These are phyloP conservation scores for Neurospora discreta DNA, from an alignment of 495 filamentous ascomycete species.

Conservation along the genomic window DNA sequence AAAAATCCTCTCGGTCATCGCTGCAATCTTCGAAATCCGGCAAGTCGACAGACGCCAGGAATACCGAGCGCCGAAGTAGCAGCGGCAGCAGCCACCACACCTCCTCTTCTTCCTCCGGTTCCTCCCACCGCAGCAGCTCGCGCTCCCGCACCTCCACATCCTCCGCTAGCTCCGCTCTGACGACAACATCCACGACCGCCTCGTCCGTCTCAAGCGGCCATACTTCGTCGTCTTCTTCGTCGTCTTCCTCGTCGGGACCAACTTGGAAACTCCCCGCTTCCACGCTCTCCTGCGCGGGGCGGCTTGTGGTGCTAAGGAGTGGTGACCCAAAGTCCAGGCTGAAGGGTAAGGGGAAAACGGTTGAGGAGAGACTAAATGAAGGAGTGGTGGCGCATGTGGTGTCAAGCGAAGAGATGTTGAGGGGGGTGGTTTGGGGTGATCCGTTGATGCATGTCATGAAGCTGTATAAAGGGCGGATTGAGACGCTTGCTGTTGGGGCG, in stretches of 20 bases:
- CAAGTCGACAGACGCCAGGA: constrained; percentile 8
- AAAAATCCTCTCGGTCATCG: constrained; percentile 16
- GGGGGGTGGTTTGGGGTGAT: constrained; percentile 64
- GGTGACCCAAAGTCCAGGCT: constrained; percentile 21
- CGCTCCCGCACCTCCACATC: background rate
- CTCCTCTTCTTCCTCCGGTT: background rate
- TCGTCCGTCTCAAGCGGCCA: background rate
- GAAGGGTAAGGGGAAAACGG: constrained; percentile 25
- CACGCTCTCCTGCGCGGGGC: constrained; percentile 54
- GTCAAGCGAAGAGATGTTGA: constrained; percentile 48
- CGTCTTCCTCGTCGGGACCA: constrained; percentile 8
- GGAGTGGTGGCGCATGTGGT: constrained; percentile 50
- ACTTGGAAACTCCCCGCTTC: constrained; percentile 53
- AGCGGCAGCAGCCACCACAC: background rate
- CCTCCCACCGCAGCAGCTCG: background rate
- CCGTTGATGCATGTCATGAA: constrained; percentile 70
- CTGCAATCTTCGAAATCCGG: constrained; percentile 19
- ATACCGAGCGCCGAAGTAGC: constrained; percentile 7
- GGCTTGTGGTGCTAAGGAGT: constrained; percentile 51
- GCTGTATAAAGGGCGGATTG: constrained; percentile 57
- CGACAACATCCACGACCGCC: background rate
- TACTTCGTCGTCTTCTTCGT: background rate
- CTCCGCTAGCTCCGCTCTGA: background rate
- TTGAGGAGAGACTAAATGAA: constrained; percentile 32
- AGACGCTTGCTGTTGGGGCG: constrained; percentile 53